phyloP scores from a whole-genome alignment of 2,329 filamentous ascomycete genomes.

The Fusarium domesticum region DNA sequence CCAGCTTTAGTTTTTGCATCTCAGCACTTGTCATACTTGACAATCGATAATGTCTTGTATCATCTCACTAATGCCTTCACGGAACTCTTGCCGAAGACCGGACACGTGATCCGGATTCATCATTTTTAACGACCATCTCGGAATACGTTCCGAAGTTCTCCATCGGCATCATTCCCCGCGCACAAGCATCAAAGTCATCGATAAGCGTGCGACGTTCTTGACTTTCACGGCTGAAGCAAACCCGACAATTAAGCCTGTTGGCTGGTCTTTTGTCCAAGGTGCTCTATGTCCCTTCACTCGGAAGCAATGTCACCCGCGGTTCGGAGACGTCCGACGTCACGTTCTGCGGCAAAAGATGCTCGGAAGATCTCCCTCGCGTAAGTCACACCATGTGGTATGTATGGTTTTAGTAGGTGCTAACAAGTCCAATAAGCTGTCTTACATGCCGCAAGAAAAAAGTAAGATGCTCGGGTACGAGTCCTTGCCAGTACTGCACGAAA shows the following conservation, averaged over 20 bases:
- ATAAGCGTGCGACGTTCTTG: background rate
- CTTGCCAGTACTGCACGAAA: conserved; percentile 27
- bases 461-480: conserved; percentile 26
- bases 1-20: background rate
- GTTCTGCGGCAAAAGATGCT: conserved; percentile 19
- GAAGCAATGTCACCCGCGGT: conserved; percentile 21
- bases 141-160: background rate
- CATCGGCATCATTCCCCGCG: background rate
- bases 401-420: conserved; percentile 13
- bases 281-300: conserved; percentile 11
- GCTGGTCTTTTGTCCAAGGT: no score
- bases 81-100: background rate
- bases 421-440: no score
- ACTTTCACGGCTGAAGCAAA: background rate
- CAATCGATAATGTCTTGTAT: no score
- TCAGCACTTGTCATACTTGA: no score
- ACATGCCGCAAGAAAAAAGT: conserved; percentile 30
- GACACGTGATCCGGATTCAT: background rate
- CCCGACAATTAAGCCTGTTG: background rate
- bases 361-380: conserved; percentile 28
- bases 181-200: background rate
- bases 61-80: background rate
- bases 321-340: conserved; percentile 22
- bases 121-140: no score
- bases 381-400: conserved; percentile 16